Evolutionary conservation across 2,329 filamentous ascomycete species (phyloP).

Genomic region (Talaromyces piceae): DNA sequence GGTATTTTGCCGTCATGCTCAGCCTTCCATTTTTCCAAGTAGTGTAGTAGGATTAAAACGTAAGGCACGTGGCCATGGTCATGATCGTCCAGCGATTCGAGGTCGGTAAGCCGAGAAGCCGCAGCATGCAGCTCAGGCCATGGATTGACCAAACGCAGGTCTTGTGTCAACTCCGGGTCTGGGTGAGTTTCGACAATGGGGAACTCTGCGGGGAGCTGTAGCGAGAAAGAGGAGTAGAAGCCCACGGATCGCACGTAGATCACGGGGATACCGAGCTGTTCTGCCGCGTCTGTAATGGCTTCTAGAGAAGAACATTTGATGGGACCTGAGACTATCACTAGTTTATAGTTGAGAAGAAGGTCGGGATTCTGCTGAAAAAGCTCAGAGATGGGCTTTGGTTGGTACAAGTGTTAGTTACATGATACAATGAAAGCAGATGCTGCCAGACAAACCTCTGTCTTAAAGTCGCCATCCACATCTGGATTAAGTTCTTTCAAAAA

Average conservation of each 20-base stretch:
- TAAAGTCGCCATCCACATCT: slow-evolving; percentile 72
- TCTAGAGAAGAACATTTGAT: slow-evolving; percentile 47
- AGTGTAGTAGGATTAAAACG: slow-evolving; percentile 72
- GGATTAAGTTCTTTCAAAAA: slow-evolving; percentile 84
- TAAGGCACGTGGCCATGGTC: slow-evolving; percentile 91
- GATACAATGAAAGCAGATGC: not conserved
- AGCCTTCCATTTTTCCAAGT: slow-evolving; percentile 71
- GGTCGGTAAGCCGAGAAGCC: slow-evolving; percentile 54
- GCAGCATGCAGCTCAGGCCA: slow-evolving; percentile 76
- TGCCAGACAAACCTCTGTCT: slow-evolving; percentile 43
- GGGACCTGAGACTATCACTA: slow-evolving; percentile 56
- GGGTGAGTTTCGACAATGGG: slow-evolving; percentile 95
- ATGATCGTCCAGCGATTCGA: slow-evolving; percentile 65
- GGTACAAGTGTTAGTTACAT: slow-evolving; percentile 12
- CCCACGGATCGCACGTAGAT: slow-evolving; percentile 83
- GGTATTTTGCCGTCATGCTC: slow-evolving; percentile 62
- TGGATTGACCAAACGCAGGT: slow-evolving; percentile 74
- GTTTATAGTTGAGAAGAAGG: slow-evolving; percentile 44
- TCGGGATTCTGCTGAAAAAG: slow-evolving; percentile 31
- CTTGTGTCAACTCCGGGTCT: slow-evolving; percentile 73
- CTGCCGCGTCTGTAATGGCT: slow-evolving; percentile 44
- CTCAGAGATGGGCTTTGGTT: slow-evolving; percentile 27
- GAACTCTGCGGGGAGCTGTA: slow-evolving; percentile 69
- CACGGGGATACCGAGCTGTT: slow-evolving; percentile 59
- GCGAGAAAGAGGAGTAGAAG: slow-evolving; percentile 84